Percentiles rank a stretch among this genome's conserved stretches.
Conservation (phyloP, 345 rosid species). For the Heritiera fomes region DNA sequence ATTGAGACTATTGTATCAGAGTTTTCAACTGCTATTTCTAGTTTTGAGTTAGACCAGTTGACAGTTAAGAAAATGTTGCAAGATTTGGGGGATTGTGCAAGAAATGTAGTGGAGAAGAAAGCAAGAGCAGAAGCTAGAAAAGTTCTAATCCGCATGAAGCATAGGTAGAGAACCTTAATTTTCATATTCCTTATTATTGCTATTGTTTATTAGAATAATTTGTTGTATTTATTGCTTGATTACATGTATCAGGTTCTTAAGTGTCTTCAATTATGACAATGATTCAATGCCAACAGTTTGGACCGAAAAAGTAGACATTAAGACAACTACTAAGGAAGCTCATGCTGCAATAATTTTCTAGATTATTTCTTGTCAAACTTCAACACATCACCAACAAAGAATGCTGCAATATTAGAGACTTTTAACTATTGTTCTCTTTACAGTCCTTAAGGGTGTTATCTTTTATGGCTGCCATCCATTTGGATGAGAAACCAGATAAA, state of each 20-base stretch:
- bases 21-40: conserved; percentile 43
- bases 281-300: conserved; percentile 49
- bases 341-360: conserved; percentile 51
- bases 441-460: conserved; percentile 63
- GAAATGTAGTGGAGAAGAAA: conserved; percentile 60
- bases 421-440: conserved; percentile 24
- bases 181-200: too few relatives aligned
- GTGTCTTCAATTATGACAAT: too few relatives aligned
- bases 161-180: not conserved
- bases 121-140: conserved; percentile 74
- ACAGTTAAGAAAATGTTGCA: conserved; percentile 45
- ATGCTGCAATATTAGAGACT: conserved; percentile 12
- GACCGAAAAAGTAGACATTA: conserved; percentile 73
- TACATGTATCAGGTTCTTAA: too few relatives aligned
- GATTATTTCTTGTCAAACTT: conserved; percentile 14
- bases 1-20: conserved; percentile 50
- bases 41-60: conserved; percentile 58
- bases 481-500: conserved; percentile 66
- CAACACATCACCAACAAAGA: not conserved
- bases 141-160: conserved; percentile 71
- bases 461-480: conserved; percentile 62
- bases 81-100: conserved; percentile 50
- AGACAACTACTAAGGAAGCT: conserved; percentile 62
- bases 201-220: too few relatives aligned
- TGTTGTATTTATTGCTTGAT: too few relatives aligned